Conservation (phyloP, 1,284 basidiomycete species). For the Volvariella volvacea region DNA sequence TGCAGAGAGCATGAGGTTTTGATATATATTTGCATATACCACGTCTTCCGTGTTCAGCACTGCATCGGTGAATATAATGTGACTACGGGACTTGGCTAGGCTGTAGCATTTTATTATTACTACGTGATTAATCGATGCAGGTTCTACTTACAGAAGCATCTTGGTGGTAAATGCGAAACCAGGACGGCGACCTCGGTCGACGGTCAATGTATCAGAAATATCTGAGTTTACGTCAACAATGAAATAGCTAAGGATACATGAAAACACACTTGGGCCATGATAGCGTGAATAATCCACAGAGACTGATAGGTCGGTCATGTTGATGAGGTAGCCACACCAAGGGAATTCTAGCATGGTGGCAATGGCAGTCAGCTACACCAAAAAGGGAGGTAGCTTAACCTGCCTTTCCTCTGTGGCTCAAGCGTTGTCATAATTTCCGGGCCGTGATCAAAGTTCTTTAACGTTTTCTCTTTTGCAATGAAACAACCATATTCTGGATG, state of each 20-base stretch:
- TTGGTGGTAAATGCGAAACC: constrained; percentile 57
- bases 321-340: constrained; percentile 84
- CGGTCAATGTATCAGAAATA: constrained; percentile 51
- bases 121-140: not conserved
- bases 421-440: constrained; percentile 47
- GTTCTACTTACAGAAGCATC: constrained; percentile 54
- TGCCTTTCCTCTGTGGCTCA: constrained; percentile 42
- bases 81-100: constrained; percentile 58
- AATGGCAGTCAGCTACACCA: constrained; percentile 2
- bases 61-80: constrained; percentile 76
- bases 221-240: constrained; percentile 12
- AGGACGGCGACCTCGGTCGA: constrained; percentile 51
- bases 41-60: constrained; percentile 57
- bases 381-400: constrained; percentile 7
- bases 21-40: constrained; percentile 79
- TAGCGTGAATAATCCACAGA: constrained; percentile 70
- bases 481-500: constrained; percentile 92
- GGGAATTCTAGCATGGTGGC: constrained; percentile 58
- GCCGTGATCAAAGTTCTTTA: constrained; percentile 78
- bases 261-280: constrained; percentile 22
- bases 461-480: constrained; percentile 83
- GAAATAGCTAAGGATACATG: not conserved
- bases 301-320: constrained; percentile 71
- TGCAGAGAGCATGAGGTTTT: constrained; percentile 79
- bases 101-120: constrained; percentile 27